phyloP scores from a whole-genome alignment of 164 flowering plant genomes.

The Aristolochia contorta region DNA sequence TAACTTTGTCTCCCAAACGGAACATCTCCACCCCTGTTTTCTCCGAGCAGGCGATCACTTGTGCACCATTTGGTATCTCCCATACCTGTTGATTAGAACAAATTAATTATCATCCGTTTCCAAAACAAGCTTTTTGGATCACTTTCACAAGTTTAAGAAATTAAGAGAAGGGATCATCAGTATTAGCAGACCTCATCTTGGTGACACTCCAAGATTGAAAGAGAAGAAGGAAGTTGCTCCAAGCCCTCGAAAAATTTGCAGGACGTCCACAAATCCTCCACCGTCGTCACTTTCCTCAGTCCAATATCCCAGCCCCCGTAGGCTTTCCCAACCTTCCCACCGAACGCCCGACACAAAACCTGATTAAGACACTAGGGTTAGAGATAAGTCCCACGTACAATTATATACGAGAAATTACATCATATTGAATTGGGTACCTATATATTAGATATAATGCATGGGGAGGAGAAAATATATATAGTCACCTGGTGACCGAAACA shows the following conservation, averaged over 20 bases:
- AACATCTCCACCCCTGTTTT: constrained; percentile 74
- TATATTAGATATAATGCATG: no score
- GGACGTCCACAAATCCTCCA: constrained; percentile 25
- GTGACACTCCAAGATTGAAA: constrained; percentile 64
- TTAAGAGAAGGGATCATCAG: no score
- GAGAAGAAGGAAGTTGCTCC: constrained; percentile 30
- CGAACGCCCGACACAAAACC: constrained; percentile 68
- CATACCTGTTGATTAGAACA: constrained; percentile 24
- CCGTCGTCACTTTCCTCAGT: constrained; percentile 43
- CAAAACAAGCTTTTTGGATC: no score
- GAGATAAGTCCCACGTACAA: no score
- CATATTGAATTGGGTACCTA: no score
- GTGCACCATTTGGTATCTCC: constrained; percentile 56
- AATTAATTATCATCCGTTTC: no score
- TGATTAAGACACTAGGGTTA: no score
- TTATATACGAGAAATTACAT: no score
- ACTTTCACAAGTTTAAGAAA: not conserved
- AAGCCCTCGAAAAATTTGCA: constrained; percentile 13
- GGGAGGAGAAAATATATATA: no score
- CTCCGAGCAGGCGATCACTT: constrained; percentile 58
- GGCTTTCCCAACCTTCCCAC: constrained; percentile 60
- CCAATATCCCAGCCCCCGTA: constrained; percentile 71
- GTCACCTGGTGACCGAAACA: constrained; percentile 89
- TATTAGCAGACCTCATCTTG: constrained; percentile 74
- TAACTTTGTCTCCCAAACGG: constrained; percentile 36